phyloP scores from a whole-genome alignment of 179 eudicot species.

The Camellia oleifera region DNA sequence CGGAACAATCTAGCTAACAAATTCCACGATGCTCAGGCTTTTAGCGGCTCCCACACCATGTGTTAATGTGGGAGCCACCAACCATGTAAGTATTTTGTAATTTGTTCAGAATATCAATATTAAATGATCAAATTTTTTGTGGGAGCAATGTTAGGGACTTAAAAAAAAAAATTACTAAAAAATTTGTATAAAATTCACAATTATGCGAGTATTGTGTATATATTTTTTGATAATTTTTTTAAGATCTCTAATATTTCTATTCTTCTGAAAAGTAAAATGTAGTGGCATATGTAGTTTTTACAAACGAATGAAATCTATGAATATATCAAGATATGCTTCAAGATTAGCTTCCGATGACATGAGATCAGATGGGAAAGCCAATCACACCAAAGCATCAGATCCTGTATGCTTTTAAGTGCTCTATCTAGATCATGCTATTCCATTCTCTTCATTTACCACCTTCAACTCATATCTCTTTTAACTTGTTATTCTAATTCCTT shows the following conservation, averaged over 20 bases:
- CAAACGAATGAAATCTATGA: background rate
- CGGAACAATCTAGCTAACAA: too few species aligned
- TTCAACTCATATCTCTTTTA: background rate
- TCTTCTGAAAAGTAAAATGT: background rate
- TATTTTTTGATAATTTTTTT: too few species aligned
- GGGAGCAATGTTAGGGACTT: too few species aligned
- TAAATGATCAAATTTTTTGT: too few species aligned
- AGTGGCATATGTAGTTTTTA: background rate
- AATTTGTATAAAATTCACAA: too few species aligned
- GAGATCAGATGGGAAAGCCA: background rate
- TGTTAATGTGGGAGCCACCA: too few species aligned
- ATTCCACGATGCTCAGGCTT: too few species aligned
- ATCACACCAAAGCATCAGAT: constrained; percentile 1
- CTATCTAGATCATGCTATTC: background rate
- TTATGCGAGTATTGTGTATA: too few species aligned
- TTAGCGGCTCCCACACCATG: too few species aligned
- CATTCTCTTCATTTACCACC: background rate
- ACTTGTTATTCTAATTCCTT: constrained; percentile 6
- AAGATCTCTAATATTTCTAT: background rate
- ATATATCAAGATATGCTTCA: constrained; percentile 7
- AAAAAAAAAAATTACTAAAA: too few species aligned
- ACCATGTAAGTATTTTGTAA: too few species aligned
- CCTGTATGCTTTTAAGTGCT: background rate
- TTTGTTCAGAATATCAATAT: too few species aligned
- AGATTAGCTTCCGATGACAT: constrained; percentile 1